Evolutionary conservation across 2,329 filamentous ascomycete species (phyloP).

Genomic region (Epichloe typhina): DNA sequence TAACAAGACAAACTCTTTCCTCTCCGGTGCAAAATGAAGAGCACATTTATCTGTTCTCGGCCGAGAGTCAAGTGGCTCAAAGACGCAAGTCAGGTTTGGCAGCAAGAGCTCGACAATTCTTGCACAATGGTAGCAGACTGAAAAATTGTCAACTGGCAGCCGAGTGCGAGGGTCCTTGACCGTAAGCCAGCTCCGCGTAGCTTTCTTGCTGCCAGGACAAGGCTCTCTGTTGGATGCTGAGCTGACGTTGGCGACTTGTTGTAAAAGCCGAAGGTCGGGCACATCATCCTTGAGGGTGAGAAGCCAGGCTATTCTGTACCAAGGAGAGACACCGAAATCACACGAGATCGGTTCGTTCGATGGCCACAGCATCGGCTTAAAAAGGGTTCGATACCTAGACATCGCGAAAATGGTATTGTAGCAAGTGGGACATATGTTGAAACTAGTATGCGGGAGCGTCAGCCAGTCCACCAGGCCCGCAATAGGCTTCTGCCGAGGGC

Average conservation of each 20-base stretch:
- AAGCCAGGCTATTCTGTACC: conserved; percentile 76
- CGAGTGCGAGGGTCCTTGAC: conserved; percentile 55
- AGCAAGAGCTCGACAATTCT: conserved; percentile 60
- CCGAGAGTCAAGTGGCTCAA: conserved; percentile 38
- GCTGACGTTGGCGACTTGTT: conserved; percentile 49
- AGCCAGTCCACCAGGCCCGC: conserved; percentile 66
- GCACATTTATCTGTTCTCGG: conserved; percentile 48
- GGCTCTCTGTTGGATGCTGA: conserved; percentile 34
- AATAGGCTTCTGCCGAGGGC: conserved; percentile 50
- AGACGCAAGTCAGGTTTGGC: conserved; percentile 56
- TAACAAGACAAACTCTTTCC: conserved; percentile 43
- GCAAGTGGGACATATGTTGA: conserved; percentile 76
- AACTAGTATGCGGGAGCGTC: conserved; percentile 56
- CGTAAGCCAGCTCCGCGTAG: conserved; percentile 58
- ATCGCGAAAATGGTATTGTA: conserved; percentile 55
- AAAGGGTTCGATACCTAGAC: conserved; percentile 54
- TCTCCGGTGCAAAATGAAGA: conserved; percentile 44
- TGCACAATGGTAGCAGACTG: conserved; percentile 62
- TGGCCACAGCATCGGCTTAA: conserved; percentile 44
- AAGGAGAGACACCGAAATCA: conserved; percentile 63
- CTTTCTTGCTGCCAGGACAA: conserved; percentile 45
- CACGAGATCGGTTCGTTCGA: conserved; percentile 51
- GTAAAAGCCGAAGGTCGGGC: conserved; percentile 55
- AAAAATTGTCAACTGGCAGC: conserved; percentile 55
- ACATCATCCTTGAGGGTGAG: conserved; percentile 59